Percentiles rank a stretch among this genome's conserved stretches.
phyloP scores from a whole-genome alignment of 305 asterid species.

The Ruellia speciosa region DNA sequence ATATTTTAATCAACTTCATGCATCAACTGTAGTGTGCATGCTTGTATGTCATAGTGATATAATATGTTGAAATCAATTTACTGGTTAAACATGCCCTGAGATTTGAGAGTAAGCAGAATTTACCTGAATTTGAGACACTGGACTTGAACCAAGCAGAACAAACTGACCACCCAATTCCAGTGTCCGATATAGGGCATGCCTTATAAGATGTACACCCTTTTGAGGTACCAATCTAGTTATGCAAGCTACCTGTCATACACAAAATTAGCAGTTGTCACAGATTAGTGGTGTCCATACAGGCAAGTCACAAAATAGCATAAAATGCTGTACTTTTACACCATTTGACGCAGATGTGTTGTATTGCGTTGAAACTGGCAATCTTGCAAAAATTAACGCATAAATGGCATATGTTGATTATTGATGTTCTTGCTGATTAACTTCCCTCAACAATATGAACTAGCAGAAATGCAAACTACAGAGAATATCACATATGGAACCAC shows the following conservation, averaged over 20 bases:
- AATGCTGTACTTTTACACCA: background rate
- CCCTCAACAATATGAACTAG: background rate
- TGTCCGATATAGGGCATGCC: conserved; percentile 85
- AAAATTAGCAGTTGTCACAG: conserved; percentile 14
- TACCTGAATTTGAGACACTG: conserved; percentile 86
- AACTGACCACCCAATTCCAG: conserved; percentile 94
- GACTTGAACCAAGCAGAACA: conserved; percentile 96
- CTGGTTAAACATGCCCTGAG: conserved; percentile 11
- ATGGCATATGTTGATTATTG: conserved; percentile 8
- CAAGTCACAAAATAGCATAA: background rate
- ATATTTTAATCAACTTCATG: no score
- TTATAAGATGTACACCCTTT: conserved; percentile 92
- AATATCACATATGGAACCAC: conserved; percentile 9
- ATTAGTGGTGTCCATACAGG: background rate
- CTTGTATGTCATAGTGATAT: background rate
- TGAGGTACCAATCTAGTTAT: conserved; percentile 97
- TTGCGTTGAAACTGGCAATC: conserved; percentile 13
- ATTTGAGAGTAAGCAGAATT: conserved; percentile 17
- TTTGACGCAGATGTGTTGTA: background rate
- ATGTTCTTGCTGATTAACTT: background rate
- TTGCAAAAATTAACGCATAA: conserved; percentile 16
- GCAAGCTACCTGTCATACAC: conserved; percentile 68
- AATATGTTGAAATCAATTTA: background rate
- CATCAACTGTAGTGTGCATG: no score
- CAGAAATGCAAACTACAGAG: conserved; percentile 3